Evolutionary conservation across 805 yeast genomes (phyloP).

Genomic region (Candida maris): DNA sequence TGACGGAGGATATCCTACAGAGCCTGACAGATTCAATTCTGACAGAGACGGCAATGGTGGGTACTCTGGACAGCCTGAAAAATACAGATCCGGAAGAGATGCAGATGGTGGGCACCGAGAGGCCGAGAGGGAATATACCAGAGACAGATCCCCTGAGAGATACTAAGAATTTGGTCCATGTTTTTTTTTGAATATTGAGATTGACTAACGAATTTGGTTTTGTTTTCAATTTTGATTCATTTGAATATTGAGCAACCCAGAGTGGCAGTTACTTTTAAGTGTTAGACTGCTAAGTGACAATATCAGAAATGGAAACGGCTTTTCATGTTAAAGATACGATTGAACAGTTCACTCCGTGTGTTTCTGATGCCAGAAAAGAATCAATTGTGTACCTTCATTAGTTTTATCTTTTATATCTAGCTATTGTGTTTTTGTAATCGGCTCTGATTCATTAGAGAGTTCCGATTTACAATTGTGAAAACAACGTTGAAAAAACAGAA

Average conservation of each 20-base stretch:
- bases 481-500: not conserved
- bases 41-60: too few relatives aligned
- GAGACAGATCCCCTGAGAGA: slow-evolving; percentile 78
- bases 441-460: slow-evolving; percentile 1
- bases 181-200: too few relatives aligned
- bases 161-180: slow-evolving; percentile 32
- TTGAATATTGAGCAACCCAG: too few relatives aligned
- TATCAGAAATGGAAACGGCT: too few relatives aligned
- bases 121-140: slow-evolving; percentile 49
- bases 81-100: slow-evolving; percentile 32
- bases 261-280: too few relatives aligned
- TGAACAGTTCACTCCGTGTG: not conserved
- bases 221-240: too few relatives aligned
- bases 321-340: not conserved
- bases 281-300: too few relatives aligned
- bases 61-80: too few relatives aligned
- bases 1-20: slow-evolving; percentile 31
- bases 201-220: too few relatives aligned
- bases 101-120: slow-evolving; percentile 33
- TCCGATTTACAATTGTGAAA: slow-evolving; percentile 2
- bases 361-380: not conserved
- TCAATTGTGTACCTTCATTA: slow-evolving; percentile 3
- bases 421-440: slow-evolving; percentile 1
- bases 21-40: slow-evolving; percentile 49
- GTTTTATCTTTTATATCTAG: slow-evolving; percentile 2